Conservation (phyloP, 495 filamentous ascomycete species). For the Neurospora sp. region DNA sequence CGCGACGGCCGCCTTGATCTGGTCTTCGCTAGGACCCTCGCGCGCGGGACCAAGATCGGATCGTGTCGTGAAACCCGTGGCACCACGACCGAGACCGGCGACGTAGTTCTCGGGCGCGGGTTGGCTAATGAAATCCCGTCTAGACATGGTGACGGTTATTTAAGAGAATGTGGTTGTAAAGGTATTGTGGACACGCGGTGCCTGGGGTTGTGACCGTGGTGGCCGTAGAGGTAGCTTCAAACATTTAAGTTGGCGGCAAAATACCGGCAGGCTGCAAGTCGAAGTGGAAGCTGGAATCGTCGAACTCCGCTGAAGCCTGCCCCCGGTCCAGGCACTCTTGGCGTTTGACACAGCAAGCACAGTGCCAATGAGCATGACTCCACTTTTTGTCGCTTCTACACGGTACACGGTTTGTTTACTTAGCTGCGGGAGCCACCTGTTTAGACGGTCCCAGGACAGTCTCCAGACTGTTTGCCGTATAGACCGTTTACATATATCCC, state of each 20-base stretch:
- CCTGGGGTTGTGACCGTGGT: neutral
- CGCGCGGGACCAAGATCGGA: conserved; percentile 94
- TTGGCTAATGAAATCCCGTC: conserved; percentile 87
- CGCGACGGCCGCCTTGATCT: conserved; percentile 93
- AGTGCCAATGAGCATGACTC: neutral
- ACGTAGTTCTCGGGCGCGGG: conserved; percentile 97
- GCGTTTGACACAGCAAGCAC: neutral
- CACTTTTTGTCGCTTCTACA: neutral
- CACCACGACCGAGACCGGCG: conserved; percentile 92
- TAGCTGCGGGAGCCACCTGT: too few species aligned
- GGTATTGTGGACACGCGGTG: neutral
- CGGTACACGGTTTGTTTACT: neutral
- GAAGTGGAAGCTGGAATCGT: neutral
- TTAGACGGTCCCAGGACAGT: too few species aligned
- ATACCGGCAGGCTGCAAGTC: neutral
- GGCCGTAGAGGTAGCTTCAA: neutral
- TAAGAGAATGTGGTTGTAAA: neutral
- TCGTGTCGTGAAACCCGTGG: conserved; percentile 94
- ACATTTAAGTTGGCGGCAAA: conserved; percentile 1
- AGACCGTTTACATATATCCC: too few species aligned
- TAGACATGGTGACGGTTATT: conserved; percentile 42
- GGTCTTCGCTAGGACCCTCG: conserved; percentile 93
- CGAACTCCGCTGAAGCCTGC: neutral
- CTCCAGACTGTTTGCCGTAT: too few species aligned
- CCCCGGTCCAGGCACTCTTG: neutral